Base-by-base conservation (phyloP, 805 yeast genomes). In the Starmerella davenportii region DNA sequence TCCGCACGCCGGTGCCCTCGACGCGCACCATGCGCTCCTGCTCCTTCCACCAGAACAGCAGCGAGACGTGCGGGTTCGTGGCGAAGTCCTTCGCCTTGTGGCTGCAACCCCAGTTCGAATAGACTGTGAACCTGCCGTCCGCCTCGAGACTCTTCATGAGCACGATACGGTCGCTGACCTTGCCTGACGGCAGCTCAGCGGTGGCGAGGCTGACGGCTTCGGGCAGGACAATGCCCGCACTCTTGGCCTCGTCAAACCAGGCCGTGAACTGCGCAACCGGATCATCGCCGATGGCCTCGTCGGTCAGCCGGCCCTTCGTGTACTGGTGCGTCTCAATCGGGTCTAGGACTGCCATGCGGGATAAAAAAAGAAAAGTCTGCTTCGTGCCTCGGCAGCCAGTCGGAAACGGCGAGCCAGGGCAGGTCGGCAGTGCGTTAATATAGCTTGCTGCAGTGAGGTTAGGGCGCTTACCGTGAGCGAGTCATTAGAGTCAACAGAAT, bases 1-100 rank as follows among this genome's bases (percentile, higher is more conserved):
- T 79, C 44, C 66, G 69, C 57, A 79, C 92, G 48, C 80, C 74
- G 8, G 62, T 47, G 24, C 98, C 98, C 57, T 90, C 96, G 7
- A 90, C 76, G 44, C 98, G 70, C 4, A 90, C 93, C 59, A 84
- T 95, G 48, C 95, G 73, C 62, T 90, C 95, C 30, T 77, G 57
- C 46, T 73, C 74, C 41, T 79, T 79, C 98, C 96, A 90, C 61
- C 84, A 90, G 56, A 87, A 90, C 11, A 78, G 76, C 46, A 90
- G 62, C 1, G 93, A 73, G 1, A 85, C 95, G 51, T 70, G 67
- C 45, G 79, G 78, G 58, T 90, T 90, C 28, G 76, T 61, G 29
- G 60, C 60, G 43, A 75, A 63, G 56, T 85, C 95, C 35, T 61
- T 52, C 16, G 78, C 72, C 59, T 90, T 90, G 58, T 80, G 84